Evolutionary conservation across 257 asterid genomes (phyloP).

Genomic region (Osmanthus fragrans): DNA sequence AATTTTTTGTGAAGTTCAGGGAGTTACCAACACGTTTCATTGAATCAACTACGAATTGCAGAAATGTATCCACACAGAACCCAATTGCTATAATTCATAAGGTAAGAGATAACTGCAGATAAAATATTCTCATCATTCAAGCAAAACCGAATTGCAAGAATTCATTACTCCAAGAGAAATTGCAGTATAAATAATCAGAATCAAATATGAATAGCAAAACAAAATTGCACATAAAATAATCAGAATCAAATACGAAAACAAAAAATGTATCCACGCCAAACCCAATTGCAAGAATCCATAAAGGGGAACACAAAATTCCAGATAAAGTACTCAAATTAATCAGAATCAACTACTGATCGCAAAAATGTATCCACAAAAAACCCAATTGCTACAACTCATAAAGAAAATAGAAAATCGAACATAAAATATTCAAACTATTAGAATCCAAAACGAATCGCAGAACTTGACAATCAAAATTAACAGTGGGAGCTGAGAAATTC

Average conservation of each 20-base stretch:
- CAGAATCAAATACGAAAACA: not conserved
- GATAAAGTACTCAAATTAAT: constrained; percentile 4
- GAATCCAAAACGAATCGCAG: not conserved
- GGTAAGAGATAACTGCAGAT: not conserved
- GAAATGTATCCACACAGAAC: not conserved
- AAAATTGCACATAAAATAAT: not conserved
- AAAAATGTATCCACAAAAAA: not conserved
- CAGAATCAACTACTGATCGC: not conserved
- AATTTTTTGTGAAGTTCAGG: not conserved
- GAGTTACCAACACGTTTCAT: not conserved
- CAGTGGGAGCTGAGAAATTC: not conserved
- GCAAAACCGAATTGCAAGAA: too few species aligned
- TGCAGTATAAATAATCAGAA: not conserved
- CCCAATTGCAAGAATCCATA: not conserved
- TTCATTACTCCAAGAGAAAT: not conserved
- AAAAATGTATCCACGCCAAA: not conserved
- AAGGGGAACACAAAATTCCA: not conserved
- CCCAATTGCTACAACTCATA: not conserved
- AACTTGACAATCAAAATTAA: not conserved
- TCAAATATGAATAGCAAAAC: not conserved
- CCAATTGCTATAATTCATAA: not conserved
- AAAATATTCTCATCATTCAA: not conserved
- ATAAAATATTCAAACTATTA: constrained; percentile 9
- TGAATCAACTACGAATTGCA: not conserved
- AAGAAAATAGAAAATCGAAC: not conserved